Evolutionary conservation across 371 early-diverging fungal genomes (phyloP).

Genomic region (Mortierella polycephala): DNA sequence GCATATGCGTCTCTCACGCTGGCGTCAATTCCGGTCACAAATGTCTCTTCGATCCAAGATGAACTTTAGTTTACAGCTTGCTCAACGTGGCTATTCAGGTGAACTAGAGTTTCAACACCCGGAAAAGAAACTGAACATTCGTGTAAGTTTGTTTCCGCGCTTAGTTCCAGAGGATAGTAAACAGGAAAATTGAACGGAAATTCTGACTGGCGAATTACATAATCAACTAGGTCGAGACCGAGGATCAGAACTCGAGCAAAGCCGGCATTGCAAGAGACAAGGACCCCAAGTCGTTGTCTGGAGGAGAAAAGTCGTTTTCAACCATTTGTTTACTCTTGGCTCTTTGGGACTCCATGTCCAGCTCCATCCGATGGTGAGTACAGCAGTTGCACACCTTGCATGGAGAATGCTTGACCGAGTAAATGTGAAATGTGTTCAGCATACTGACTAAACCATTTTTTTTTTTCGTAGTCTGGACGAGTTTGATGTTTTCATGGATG

Average conservation of each 20-base stretch:
- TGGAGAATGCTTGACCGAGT: not conserved
- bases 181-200: not conserved
- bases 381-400: too few species aligned
- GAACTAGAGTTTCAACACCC: slow-evolving; percentile 85
- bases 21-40: slow-evolving; percentile 74
- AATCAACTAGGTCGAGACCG: slow-evolving; percentile 52
- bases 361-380: slow-evolving; percentile 89
- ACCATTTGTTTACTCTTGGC: slow-evolving; percentile 96
- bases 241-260: slow-evolving; percentile 43
- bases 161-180: not conserved
- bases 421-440: not conserved
- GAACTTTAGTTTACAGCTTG: slow-evolving; percentile 79
- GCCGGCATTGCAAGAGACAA: slow-evolving; percentile 65
- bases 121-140: slow-evolving; percentile 72
- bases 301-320: slow-evolving; percentile 99
- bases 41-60: slow-evolving; percentile 78
- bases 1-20: slow-evolving; percentile 67
- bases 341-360: slow-evolving; percentile 97
- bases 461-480: slow-evolving; percentile 90
- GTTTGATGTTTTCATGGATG: slow-evolving; percentile 99
- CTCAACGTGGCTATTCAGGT: slow-evolving; percentile 91
- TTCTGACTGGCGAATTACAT: not conserved
- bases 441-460: not conserved
- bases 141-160: slow-evolving; percentile 57
- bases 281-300: slow-evolving; percentile 93